Conservation (phyloP, 805 yeast species). For the Candida schatavii region DNA sequence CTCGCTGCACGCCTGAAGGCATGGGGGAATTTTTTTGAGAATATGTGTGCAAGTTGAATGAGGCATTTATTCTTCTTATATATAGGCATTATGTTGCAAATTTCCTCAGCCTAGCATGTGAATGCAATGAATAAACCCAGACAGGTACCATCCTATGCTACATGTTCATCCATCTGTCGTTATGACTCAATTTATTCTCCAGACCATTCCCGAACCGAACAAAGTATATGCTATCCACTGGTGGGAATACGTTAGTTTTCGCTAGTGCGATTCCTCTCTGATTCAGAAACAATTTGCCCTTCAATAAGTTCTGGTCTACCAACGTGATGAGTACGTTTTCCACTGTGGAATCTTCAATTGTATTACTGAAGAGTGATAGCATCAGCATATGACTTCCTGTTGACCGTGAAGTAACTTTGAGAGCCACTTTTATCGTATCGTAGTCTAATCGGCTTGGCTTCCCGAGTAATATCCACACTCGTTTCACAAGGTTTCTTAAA, state of each 20-base stretch:
- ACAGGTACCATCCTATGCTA: no score
- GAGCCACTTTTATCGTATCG: constrained; percentile 22
- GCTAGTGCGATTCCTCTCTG: constrained; percentile 40
- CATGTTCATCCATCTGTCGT: constrained; percentile 10
- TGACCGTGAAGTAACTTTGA: constrained; percentile 13
- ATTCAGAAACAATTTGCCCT: constrained; percentile 48
- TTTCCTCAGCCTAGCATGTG: no score
- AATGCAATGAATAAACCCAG: no score
- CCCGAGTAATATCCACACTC: constrained; percentile 27
- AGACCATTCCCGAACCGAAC: constrained; percentile 22
- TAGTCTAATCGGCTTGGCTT: constrained; percentile 27
- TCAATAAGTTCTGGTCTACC: constrained; percentile 52
- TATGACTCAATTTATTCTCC: constrained; percentile 9
- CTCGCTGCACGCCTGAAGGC: no score
- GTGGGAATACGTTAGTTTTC: constrained; percentile 43
- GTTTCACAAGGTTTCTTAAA: constrained; percentile 42
- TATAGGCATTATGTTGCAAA: no score
- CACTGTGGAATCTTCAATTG: constrained; percentile 37
- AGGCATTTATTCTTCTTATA: no score
- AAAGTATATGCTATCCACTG: constrained; percentile 21
- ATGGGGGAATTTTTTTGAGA: no score
- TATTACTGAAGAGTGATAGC: constrained; percentile 6
- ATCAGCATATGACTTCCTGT: not conserved
- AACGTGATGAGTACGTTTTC: constrained; percentile 51
- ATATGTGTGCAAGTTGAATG: no score